Conservation (phyloP, 805 yeast genomes). For the Cyberlindnera petersonii region DNA sequence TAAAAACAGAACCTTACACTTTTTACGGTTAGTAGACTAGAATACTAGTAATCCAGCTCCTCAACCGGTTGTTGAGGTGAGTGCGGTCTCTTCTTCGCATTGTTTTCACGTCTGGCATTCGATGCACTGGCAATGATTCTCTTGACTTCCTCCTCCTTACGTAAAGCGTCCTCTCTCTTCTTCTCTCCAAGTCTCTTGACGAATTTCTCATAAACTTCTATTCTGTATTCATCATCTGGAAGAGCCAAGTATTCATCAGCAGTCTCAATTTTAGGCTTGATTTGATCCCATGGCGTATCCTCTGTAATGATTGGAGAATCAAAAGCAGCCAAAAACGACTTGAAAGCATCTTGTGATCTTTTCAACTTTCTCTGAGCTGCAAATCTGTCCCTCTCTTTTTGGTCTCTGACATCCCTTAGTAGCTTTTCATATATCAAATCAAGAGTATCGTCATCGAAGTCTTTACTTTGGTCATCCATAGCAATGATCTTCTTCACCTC, state of each 20-base stretch:
- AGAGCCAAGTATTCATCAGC: slow-evolving; percentile 34
- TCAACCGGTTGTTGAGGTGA: slow-evolving; percentile 29
- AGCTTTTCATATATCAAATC: slow-evolving; percentile 29
- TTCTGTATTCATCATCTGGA: slow-evolving; percentile 29
- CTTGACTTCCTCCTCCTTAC: slow-evolving; percentile 20
- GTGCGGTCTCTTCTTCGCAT: slow-evolving; percentile 18
- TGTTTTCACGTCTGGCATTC: slow-evolving; percentile 12
- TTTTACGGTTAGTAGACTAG: background rate
- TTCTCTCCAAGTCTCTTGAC: slow-evolving; percentile 27
- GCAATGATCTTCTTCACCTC: slow-evolving; percentile 18
- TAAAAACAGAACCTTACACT: background rate
- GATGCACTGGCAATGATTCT: slow-evolving; percentile 20
- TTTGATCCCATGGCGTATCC: slow-evolving; percentile 36
- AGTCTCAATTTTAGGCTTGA: slow-evolving; percentile 28
- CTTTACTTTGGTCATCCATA: slow-evolving; percentile 24
- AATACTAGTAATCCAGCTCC: slow-evolving; percentile 32
- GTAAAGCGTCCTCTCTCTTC: slow-evolving; percentile 21
- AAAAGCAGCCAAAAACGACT: slow-evolving; percentile 23
- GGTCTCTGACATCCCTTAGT: slow-evolving; percentile 25
- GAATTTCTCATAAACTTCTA: slow-evolving; percentile 33
- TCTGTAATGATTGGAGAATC: slow-evolving; percentile 22
- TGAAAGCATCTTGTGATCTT: slow-evolving; percentile 25
- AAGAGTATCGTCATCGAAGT: slow-evolving; percentile 29
- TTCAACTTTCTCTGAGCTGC: slow-evolving; percentile 19
- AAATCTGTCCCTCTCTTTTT: slow-evolving; percentile 21